Conservation (phyloP, 805 yeast genomes). For the Candida namnaoensis region DNA sequence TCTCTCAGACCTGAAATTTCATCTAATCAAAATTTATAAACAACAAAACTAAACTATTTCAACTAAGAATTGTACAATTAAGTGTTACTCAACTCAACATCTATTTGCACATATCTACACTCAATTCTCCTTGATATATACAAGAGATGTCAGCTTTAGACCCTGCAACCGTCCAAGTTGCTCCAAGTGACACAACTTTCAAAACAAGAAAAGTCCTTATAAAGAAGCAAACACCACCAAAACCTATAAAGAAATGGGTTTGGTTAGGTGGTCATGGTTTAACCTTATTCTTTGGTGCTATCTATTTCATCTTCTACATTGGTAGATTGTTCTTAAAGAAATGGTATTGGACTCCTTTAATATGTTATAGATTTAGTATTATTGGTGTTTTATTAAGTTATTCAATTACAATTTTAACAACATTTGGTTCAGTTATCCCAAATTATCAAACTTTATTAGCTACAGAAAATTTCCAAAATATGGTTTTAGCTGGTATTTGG, state of each 20-base stretch:
- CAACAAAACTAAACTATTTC: too few species aligned
- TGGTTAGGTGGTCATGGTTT: constrained; percentile 53
- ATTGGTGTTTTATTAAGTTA: constrained; percentile 48
- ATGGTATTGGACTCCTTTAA: constrained; percentile 35
- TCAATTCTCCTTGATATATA: too few species aligned
- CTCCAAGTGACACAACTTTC: constrained; percentile 6
- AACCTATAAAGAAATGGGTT: constrained; percentile 33
- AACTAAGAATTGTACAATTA: too few species aligned
- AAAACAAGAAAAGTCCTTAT: constrained; percentile 24
- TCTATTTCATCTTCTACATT: constrained; percentile 23
- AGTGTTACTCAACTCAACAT: too few species aligned
- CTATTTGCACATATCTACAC: too few species aligned
- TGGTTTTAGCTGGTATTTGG: constrained; percentile 51
- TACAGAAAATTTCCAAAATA: constrained; percentile 69
- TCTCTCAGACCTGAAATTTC: too few species aligned
- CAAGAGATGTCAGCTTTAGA: constrained; percentile 5
- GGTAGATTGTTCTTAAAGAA: constrained; percentile 15
- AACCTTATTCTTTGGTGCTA: constrained; percentile 34
- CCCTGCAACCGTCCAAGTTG: constrained; percentile 7
- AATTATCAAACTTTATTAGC: constrained; percentile 56
- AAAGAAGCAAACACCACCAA: constrained; percentile 23
- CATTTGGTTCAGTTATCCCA: constrained; percentile 54
- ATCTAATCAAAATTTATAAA: too few species aligned
- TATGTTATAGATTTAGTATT: constrained; percentile 46
- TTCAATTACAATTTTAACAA: constrained; percentile 43